A percentile compares a stretch with the other conserved stretches of the same genome.
Evolutionary conservation across 1,284 basidiomycete species (phyloP).

Genomic region (Bondarzewia mesenterica): DNA sequence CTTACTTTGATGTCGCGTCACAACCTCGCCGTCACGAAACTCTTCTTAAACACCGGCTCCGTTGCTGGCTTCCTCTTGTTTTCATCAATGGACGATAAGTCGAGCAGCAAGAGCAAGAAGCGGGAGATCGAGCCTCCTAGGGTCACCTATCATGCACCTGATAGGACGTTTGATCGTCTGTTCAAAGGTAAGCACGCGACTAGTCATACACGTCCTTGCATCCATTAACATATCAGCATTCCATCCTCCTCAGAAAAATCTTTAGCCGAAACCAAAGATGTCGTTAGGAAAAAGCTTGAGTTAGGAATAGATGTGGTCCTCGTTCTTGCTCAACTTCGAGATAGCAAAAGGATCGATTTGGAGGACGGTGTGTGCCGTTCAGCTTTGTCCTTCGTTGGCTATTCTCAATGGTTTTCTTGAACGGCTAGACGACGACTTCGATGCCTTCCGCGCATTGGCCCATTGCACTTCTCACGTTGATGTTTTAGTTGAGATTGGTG

Average conservation of each 20-base stretch:
- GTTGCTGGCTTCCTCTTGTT: neutral
- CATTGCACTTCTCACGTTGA: slow-evolving; percentile 27
- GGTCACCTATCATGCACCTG: slow-evolving; percentile 44
- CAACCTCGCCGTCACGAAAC: too few species aligned
- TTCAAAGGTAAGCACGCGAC: slow-evolving; percentile 42
- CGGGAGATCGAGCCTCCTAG: slow-evolving; percentile 27
- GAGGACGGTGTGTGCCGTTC: slow-evolving; percentile 51
- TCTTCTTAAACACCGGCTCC: neutral
- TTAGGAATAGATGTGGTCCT: slow-evolving; percentile 33
- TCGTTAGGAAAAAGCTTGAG: slow-evolving; percentile 53
- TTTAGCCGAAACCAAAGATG: slow-evolving; percentile 44
- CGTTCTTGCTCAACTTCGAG: slow-evolving; percentile 46
- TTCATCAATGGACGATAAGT: neutral
- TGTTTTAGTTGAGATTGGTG: slow-evolving; percentile 27
- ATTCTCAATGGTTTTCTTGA: neutral
- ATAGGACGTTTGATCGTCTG: slow-evolving; percentile 52
- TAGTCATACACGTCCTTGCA: neutral
- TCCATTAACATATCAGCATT: neutral
- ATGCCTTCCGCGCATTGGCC: slow-evolving; percentile 50
- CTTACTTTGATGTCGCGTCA: too few species aligned
- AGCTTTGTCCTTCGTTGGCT: neutral
- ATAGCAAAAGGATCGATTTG: slow-evolving; percentile 49
- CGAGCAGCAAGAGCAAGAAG: neutral
- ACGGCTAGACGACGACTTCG: slow-evolving; percentile 63
- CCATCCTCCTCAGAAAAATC: slow-evolving; percentile 39